A percentile compares a stretch with the other conserved stretches of the same genome.
Evolutionary conservation across 1,284 basidiomycete genomes (phyloP).

Genomic region (Heliocybe sulcata): DNA sequence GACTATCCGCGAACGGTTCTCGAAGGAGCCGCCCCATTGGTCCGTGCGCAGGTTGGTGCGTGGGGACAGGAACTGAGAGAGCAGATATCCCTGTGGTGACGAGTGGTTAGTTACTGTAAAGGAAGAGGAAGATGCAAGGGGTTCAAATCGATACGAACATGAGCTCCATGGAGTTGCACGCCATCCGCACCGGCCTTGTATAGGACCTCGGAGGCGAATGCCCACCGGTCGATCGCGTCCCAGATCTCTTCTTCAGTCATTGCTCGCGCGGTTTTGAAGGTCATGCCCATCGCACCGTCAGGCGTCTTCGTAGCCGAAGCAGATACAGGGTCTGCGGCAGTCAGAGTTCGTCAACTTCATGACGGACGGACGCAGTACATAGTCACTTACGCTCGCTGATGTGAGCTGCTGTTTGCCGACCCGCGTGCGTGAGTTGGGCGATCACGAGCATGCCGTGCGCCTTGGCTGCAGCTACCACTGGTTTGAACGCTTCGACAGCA

Average conservation of each 20-base stretch:
- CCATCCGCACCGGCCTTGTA: slow-evolving; percentile 26
- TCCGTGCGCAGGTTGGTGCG: background rate
- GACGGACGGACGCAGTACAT: background rate
- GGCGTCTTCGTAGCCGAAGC: slow-evolving; percentile 18
- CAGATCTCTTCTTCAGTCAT: slow-evolving; percentile 22
- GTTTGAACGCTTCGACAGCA: slow-evolving; percentile 22
- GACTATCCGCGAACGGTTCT: slow-evolving; percentile 29
- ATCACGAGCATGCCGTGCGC: slow-evolving; percentile 31
- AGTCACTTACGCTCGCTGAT: slow-evolving; percentile 13
- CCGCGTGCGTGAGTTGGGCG: slow-evolving; percentile 33
- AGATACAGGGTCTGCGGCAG: slow-evolving; percentile 17
- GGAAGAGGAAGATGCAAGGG: no score
- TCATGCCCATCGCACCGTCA: slow-evolving; percentile 4
- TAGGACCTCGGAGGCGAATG: slow-evolving; percentile 23
- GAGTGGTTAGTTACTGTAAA: no score
- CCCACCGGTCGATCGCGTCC: slow-evolving; percentile 26
- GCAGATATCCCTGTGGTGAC: background rate
- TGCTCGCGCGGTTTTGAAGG: slow-evolving; percentile 22
- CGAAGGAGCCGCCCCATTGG: slow-evolving; percentile 7
- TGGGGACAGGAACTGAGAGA: background rate
- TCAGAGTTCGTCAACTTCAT: background rate
- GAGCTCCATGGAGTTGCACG: slow-evolving; percentile 13
- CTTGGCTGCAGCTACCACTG: slow-evolving; percentile 25
- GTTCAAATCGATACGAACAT: background rate
- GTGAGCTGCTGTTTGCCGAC: slow-evolving; percentile 15